Evolutionary conservation across 2,329 filamentous ascomycete species (phyloP), one percentile per base, ranked within the genome.

Genomic region (Monosporascus sp.): DNA sequence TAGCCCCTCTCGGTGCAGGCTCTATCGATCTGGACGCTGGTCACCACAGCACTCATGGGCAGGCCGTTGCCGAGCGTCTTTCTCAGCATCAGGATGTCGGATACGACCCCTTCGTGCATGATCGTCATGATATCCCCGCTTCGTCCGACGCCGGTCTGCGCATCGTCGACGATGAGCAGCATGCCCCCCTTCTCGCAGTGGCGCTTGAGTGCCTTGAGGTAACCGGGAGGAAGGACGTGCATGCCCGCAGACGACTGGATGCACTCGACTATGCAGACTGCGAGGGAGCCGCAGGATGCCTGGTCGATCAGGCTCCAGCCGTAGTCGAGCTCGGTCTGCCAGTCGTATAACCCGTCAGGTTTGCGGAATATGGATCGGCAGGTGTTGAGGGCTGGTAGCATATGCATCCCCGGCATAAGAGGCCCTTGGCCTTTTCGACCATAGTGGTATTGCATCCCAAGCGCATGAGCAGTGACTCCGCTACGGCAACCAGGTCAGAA

Each of bases 61-160:
- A 86, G 68, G 0, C 83, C 82, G 60, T 81, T 81, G 0, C 82
- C 82, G 0, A 85, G 70, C 0, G 82, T 85, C 65, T 86, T 86
- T 57, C 77, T 81, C 6, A 86, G 68, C 0, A 78, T 79, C 6
- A 86, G 66, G 37, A 87, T 84, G 60, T 88, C 73, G 7, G 81
- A 74, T n/a, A 81, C 70, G 18, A 80, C 70, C 3, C 67, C 76
- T 41, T 82, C 78, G 48, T 82, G 72, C 49, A 80, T 67, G 58
- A 85, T 78, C 3, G 81, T 83, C 59, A 86, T 81, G 70, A 86
- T 78, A 17, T 81, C 71, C 0, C 81, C 81, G 18, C 74, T 78
- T 7, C 81, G 72, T 0, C 81, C 81, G 2, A 85, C 71, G 1
- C 78, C 81, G 0, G 81, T 85, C 64, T 85, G 81, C 0, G 82